phyloP scores from a whole-genome alignment of 805 yeast species.

The Kodamaea kakaduensis region DNA sequence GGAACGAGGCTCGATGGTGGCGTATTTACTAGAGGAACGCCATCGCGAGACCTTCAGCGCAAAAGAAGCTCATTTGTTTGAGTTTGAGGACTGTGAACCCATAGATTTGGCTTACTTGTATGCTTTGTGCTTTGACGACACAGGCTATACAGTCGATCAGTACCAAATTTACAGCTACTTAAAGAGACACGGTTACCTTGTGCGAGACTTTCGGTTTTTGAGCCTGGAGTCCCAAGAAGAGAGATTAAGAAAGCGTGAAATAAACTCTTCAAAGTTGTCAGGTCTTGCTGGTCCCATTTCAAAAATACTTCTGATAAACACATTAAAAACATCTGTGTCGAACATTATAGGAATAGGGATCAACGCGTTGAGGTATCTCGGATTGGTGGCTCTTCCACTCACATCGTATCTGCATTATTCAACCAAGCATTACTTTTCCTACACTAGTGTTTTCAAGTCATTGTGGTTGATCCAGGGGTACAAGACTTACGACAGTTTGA shows the following conservation, averaged over 20 bases:
- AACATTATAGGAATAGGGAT: not conserved
- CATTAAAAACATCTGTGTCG: not conserved
- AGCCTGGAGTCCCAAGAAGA: not conserved
- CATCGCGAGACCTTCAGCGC: not conserved
- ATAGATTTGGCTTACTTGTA: constrained; percentile 66
- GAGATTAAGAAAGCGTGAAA: no score
- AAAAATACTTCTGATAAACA: not conserved
- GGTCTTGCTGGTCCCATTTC: no score
- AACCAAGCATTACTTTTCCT: constrained; percentile 25
- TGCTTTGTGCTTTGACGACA: constrained; percentile 40
- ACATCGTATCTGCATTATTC: constrained; percentile 16
- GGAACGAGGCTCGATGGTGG: constrained; percentile 63
- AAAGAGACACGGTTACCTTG: constrained; percentile 75
- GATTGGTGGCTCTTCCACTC: constrained; percentile 15
- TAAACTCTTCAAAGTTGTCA: no score
- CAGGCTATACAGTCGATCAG: constrained; percentile 42
- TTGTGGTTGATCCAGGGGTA: constrained; percentile 18
- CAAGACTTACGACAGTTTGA: constrained; percentile 5
- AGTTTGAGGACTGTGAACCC: constrained; percentile 19
- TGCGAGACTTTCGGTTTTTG: constrained; percentile 18
- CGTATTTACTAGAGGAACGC: constrained; percentile 20
- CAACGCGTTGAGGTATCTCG: constrained; percentile 8
- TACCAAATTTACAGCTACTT: constrained; percentile 70
- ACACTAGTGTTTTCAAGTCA: constrained; percentile 20
- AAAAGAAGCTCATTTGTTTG: not conserved